A percentile compares a stretch with the other conserved stretches of the same genome.
Evolutionary conservation across 1,284 basidiomycete genomes (phyloP).

Genomic region (Neonothopanus nambi): DNA sequence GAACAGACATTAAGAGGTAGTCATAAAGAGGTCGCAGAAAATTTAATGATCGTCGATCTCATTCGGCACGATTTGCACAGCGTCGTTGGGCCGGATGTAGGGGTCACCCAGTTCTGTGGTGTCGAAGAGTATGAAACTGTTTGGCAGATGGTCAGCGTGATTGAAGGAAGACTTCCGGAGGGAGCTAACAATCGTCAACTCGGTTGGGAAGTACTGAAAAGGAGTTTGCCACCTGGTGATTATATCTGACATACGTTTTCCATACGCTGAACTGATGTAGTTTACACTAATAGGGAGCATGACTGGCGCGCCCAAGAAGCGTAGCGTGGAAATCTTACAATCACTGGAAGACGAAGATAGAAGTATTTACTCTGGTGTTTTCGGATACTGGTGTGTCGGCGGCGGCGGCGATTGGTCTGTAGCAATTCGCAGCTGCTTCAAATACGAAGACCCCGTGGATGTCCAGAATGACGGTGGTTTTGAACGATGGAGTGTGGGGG

Average conservation of each 20-base stretch:
- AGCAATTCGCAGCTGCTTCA: slow-evolving; percentile 92
- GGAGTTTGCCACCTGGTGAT: slow-evolving; percentile 85
- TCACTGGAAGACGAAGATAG: slow-evolving; percentile 74
- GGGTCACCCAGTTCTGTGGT: slow-evolving; percentile 83
- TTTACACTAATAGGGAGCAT: slow-evolving; percentile 81
- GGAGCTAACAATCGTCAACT: slow-evolving; percentile 44
- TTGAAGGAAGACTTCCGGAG: slow-evolving; percentile 62
- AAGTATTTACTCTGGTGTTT: slow-evolving; percentile 90
- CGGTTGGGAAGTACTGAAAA: slow-evolving; percentile 77
- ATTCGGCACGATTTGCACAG: slow-evolving; percentile 91
- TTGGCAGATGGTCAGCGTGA: slow-evolving; percentile 95
- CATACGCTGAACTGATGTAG: background rate
- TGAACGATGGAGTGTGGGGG: slow-evolving; percentile 80
- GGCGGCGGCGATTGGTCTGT: slow-evolving; percentile 93
- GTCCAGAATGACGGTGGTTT: slow-evolving; percentile 12
- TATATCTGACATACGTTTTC: background rate
- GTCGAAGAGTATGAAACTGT: slow-evolving; percentile 95
- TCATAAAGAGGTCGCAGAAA: slow-evolving; percentile 93
- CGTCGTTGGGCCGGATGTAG: slow-evolving; percentile 75
- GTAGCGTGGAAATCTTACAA: slow-evolving; percentile 89
- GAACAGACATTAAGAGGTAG: slow-evolving; percentile 71
- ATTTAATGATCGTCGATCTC: slow-evolving; percentile 98
- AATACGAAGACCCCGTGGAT: slow-evolving; percentile 47
- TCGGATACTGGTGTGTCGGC: slow-evolving; percentile 91
- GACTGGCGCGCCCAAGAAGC: slow-evolving; percentile 97